phyloP scores from a whole-genome alignment of 2,329 filamentous ascomycete genomes.

The Volutella citrinella region DNA sequence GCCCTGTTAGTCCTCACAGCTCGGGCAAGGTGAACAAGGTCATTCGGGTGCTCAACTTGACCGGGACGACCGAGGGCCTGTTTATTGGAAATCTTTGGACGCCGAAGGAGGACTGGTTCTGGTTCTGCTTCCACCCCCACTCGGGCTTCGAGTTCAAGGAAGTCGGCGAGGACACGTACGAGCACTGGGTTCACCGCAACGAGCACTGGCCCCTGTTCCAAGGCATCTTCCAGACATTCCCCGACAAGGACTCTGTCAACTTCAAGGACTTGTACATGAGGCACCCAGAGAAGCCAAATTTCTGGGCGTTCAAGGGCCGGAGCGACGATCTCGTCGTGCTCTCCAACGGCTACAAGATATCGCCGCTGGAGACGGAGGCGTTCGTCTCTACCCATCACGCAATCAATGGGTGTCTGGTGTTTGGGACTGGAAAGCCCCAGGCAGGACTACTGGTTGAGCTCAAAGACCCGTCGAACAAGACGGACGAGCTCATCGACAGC shows the following conservation, averaged over 20 bases:
- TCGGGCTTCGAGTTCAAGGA: constrained; percentile 34
- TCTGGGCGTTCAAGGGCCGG: constrained; percentile 29
- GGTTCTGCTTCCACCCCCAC: constrained; percentile 31
- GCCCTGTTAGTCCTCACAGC: constrained; percentile 27
- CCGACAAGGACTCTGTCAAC: constrained; percentile 22
- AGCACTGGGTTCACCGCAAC: constrained; percentile 32
- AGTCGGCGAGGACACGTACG: constrained; percentile 26
- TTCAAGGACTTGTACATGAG: constrained; percentile 28
- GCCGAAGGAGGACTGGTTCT: constrained; percentile 27
- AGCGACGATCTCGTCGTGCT: constrained; percentile 29
- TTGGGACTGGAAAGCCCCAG: constrained; percentile 25
- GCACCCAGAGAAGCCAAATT: constrained; percentile 24
- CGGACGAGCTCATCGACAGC: constrained; percentile 33
- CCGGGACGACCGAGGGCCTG: constrained; percentile 32
- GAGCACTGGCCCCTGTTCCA: constrained; percentile 27
- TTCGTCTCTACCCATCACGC: constrained; percentile 23
- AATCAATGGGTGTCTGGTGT: constrained; percentile 24
- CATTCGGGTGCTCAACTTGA: constrained; percentile 31
- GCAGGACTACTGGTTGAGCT: constrained; percentile 27
- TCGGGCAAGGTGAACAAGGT: constrained; percentile 29
- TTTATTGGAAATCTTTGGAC: constrained; percentile 31
- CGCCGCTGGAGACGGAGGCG: constrained; percentile 27
- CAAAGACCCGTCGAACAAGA: constrained; percentile 18
- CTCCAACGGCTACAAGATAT: constrained; percentile 31
- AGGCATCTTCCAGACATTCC: constrained; percentile 33